Base-by-base conservation (phyloP, 208 protist genomes). In the Acanthamoeba divionensis region DNA sequence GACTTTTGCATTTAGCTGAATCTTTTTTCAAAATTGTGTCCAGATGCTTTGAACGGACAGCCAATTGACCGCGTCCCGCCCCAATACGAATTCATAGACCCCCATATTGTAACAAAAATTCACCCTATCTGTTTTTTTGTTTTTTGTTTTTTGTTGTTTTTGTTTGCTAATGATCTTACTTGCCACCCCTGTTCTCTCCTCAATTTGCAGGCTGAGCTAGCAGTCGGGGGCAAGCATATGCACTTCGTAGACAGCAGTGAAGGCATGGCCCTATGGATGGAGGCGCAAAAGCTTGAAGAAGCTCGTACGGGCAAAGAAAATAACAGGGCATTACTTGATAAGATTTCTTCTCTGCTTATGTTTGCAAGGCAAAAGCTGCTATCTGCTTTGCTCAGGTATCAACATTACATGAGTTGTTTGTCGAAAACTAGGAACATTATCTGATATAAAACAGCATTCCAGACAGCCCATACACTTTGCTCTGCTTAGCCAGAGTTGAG, bases 211-310 rank as follows among this genome's bases (percentile, higher is more conserved):
- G n/a, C 69, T 13, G 69, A 54, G 9, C 21, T 79, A 0, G 55
- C 50, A 48, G 69, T 79, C 0, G 55, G 38, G 69, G 69, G 69
- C 36, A 79, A 79, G 24, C 69, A 79, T 13, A 13, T 79, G 38
- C 69, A 79, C 45, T 57, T 79, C 6, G 55, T 79, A 48, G 50
- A 79, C 69, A 52, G 12, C 33, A 79, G 69, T 33, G 69, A 79
- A 79, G 69, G 69, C 0, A 48, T 79, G 44, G 69, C 45, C 0
- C n/a, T 79, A 15, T 79, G 69, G 69, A 41, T 79, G 0, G 69
- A 41, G 24, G 69, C 45, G 5, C 41, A 33, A 2, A 41, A 48
- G 5, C 29, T 79, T 41, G 38, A 54, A 48, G 1, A 10, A 18
- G 21, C 50, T 18, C 44, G 50, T 41, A 48, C 69, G 0, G 69